Evolutionary conservation across 352 stramenopile species (phyloP).

Genomic region (Phytophthora crassamura): DNA sequence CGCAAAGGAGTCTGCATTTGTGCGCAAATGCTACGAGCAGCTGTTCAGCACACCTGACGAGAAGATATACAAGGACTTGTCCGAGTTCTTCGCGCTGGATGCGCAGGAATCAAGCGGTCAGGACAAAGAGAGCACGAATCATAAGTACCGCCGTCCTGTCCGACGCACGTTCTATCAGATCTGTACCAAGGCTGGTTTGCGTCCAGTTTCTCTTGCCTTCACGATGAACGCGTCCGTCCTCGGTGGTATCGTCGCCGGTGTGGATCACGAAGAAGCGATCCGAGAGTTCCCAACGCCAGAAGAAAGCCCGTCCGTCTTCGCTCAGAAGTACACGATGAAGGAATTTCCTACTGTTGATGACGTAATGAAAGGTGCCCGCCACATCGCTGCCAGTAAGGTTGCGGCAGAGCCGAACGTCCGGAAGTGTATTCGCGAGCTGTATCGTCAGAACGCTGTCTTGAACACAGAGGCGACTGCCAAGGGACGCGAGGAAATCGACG

Average conservation of each 20-base stretch:
- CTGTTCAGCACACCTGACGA: constrained; percentile 77
- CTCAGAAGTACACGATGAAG: constrained; percentile 81
- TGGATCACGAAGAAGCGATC: constrained; percentile 73
- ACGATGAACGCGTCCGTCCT: constrained; percentile 89
- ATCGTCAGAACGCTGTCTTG: constrained; percentile 75
- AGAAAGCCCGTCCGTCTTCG: constrained; percentile 71
- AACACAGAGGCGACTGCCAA: constrained; percentile 84
- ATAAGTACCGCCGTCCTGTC: constrained; percentile 78
- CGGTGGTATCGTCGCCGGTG: constrained; percentile 73
- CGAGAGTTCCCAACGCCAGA: constrained; percentile 79
- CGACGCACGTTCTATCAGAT: constrained; percentile 91
- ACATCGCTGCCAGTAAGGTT: constrained; percentile 88
- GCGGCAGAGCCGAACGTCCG: constrained; percentile 86
- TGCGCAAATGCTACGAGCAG: constrained; percentile 85
- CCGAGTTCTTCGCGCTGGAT: constrained; percentile 86
- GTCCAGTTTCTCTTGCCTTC: constrained; percentile 73
- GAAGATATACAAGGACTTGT: constrained; percentile 87
- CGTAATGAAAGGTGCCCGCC: constrained; percentile 89
- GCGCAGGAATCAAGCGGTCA: constrained; percentile 60
- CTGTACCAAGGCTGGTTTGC: constrained; percentile 84
- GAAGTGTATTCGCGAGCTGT: constrained; percentile 86
- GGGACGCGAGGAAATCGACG: constrained; percentile 87
- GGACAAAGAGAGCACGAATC: constrained; percentile 56
- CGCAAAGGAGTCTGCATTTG: constrained; percentile 79
- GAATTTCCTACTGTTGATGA: constrained; percentile 88